Evolutionary conservation across 176 grass and related monocot genomes (phyloP), one percentile per base, ranked within the genome.

Genomic region (Guadua angustifolia): DNA sequence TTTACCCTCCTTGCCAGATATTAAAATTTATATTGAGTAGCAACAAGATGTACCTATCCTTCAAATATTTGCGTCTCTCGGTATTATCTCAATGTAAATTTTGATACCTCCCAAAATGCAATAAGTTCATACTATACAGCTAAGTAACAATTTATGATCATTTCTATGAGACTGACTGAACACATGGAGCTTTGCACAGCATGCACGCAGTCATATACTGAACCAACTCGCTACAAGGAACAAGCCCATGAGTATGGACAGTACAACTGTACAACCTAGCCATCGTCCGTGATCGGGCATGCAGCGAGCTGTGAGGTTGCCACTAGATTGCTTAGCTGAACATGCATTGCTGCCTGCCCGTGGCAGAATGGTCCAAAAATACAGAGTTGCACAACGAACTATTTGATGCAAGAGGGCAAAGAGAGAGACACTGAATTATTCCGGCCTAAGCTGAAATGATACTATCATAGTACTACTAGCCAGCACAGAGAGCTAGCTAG

Each of bases 281-380:
- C n/a, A 49, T 71, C 53, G 63, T 29, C 75, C 86, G 68, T 68
- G 57, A 73, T 24, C 50, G 24, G 72, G 18, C 40, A 44, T 16
- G 57, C 21, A 80, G 84, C 45, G 65, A 53, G 39, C 24, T 9
- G 17, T 26, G 35, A 15, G 19, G 55, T 18, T 4, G 38, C 50
- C 25, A 39, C 64, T 40, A 7, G 19, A 63, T n/a, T 50, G 69
- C 40, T 45, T 22, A 17, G 47, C 32, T 14, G 64, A 77, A 85
- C 77, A 81, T 69, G 71, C 42, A 25, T 8, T 55, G 88, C 73
- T 55, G 26, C 66, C 8, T 68, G 68, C 58, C 17, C 66, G 26
- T 83, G 46, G 19, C 66, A 56, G 24, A 32, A 74, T 81, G 88
- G 53, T 88, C 77, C 87, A 81, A 21, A 26, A 56, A 55, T 65